Percentiles rank a stretch among this genome's conserved stretches.
These are phyloP conservation scores for Aspergillus awamori DNA, from an alignment of 2,329 filamentous ascomycete genomes.

Conservation along the genomic window DNA sequence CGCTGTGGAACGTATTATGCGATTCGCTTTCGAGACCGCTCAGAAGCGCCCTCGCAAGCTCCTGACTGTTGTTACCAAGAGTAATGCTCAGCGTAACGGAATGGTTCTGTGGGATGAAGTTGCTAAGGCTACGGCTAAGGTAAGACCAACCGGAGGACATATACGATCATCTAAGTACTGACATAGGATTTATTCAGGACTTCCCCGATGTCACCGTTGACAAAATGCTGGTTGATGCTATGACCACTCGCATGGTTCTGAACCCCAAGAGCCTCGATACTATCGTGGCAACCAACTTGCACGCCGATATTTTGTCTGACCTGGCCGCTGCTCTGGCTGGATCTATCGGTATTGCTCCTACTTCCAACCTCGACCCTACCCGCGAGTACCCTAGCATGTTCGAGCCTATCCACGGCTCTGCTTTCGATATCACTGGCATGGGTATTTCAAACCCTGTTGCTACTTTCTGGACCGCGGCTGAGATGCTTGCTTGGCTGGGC, in stretches of 20 bases:
- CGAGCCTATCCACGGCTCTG: constrained; percentile 66
- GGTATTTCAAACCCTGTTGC: constrained; percentile 64
- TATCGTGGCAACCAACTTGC: constrained; percentile 65
- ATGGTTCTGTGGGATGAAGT: constrained; percentile 72
- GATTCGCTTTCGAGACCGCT: constrained; percentile 66
- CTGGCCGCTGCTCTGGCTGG: constrained; percentile 70
- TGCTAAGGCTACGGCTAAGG: constrained; percentile 52
- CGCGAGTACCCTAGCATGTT: constrained; percentile 64
- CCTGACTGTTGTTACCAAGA: constrained; percentile 67
- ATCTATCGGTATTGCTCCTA: constrained; percentile 72
- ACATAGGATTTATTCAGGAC: constrained; percentile 39
- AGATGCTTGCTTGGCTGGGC: constrained; percentile 69
- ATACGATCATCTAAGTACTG: too few species aligned
- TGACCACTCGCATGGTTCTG: constrained; percentile 66
- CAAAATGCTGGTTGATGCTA: constrained; percentile 69
- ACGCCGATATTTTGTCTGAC: constrained; percentile 71
- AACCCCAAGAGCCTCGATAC: constrained; percentile 64
- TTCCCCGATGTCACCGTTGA: constrained; percentile 64
- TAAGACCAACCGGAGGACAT: too few species aligned
- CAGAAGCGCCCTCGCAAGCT: constrained; percentile 59
- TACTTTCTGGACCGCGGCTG: constrained; percentile 70
- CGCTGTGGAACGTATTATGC: constrained; percentile 61
- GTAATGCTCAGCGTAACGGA: constrained; percentile 66
- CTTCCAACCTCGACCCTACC: constrained; percentile 68
- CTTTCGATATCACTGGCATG: constrained; percentile 66